These are phyloP conservation scores for Mucor circinelloides DNA, from an alignment of 371 early-diverging fungal species.

Conservation along the genomic window DNA sequence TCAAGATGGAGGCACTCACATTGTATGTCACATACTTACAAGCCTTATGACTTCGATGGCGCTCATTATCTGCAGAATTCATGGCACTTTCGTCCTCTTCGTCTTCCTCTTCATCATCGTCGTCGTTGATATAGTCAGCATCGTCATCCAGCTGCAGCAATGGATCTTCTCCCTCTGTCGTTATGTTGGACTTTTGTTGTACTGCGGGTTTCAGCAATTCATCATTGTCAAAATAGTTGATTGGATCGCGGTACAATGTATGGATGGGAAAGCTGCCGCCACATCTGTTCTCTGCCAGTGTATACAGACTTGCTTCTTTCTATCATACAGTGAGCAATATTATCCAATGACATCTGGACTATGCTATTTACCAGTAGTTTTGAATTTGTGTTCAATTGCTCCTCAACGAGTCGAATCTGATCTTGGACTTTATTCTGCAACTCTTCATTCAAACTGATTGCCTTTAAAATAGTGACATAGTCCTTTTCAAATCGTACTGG, in stretches of 20 bases:
- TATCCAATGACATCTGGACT: not conserved
- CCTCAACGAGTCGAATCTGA: constrained; percentile 21
- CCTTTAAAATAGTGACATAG: constrained; percentile 12
- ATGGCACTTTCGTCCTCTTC: not conserved
- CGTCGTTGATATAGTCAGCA: not conserved
- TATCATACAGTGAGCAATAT: not conserved
- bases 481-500: not conserved
- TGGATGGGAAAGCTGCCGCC: constrained; percentile 7
- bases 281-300: constrained; percentile 1
- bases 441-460: constrained; percentile 24
- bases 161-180: not conserved
- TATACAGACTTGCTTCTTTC: not conserved
- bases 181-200: not conserved
- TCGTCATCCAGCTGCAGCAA: not conserved
- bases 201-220: not conserved
- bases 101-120: not conserved
- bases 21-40: constrained; percentile 3
- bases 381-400: constrained; percentile 13
- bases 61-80: not conserved
- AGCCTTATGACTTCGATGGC: not conserved
- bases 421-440: constrained; percentile 17
- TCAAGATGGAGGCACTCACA: not conserved
- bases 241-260: not conserved
- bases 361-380: constrained; percentile 16
- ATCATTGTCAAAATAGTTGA: constrained; percentile 10